Evolutionary conservation across 163 green algal genomes (phyloP), one percentile per base, ranked within the genome.

Genomic region (Smithsoniella earleae): DNA sequence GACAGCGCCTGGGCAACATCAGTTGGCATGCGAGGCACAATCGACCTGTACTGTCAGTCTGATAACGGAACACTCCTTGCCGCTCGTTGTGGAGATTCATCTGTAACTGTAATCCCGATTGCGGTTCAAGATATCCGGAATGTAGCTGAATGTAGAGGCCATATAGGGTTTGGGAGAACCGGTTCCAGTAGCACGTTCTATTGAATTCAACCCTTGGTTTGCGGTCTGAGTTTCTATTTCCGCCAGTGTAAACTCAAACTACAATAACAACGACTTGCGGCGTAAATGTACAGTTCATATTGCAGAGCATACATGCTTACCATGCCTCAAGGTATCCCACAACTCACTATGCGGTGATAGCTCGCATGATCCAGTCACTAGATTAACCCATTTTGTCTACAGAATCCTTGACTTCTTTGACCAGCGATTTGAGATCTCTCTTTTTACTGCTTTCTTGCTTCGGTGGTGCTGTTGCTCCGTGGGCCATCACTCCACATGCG

Each of bases 371-470:
- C 13, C 40, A 49, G 13, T 13, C 10, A 49, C 40, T 49, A 49
- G 10, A 22, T 49, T 49, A 69, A 16, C 58, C 58, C 58, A 69
- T 69, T 16, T 33, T 34, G 58, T 69, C 58, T 30, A 69, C 25
- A 0, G 58, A 33, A 36, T 69, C 25, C 25, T 69, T 37, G 8
- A 34, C 58, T 30, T 40, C 58, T 40, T 69, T 69, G 27, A n/a
- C 58, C n/a, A 69, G 58, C 27, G 27, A 30, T 1, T 64, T 6
- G 49, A 18, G 8, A 27, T 6, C 49, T 4, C 58, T 31, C 58
- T 65, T 30, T 8, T 27, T 65, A 10, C 22, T 20, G n/a, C 0
- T 65, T 22, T 69, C 34, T 30, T 30, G 16, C 58, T 69, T 69
- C 25, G 31, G 31, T 27, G 20, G n/a, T n/a, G 58, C 58, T 3